These are phyloP conservation scores for Moesziomyces parantarcticus DNA, from an alignment of 1,284 basidiomycete genomes.

Conservation along the genomic window DNA sequence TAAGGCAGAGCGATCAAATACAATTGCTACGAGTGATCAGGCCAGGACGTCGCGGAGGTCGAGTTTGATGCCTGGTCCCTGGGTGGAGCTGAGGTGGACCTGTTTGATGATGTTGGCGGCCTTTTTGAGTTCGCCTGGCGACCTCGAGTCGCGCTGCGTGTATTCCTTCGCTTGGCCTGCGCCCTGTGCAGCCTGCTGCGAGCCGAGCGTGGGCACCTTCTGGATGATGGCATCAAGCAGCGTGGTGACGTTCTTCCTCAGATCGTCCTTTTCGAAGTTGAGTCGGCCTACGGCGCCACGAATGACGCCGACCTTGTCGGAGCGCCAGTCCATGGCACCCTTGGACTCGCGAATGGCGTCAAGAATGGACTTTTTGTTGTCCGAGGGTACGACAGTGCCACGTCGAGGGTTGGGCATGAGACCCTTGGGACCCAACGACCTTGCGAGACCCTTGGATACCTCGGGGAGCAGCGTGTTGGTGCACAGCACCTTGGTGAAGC, in stretches of 20 bases:
- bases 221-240: constrained; percentile 78
- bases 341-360: constrained; percentile 80
- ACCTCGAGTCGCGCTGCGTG: constrained; percentile 19
- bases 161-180: constrained; percentile 39
- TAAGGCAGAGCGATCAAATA: too few relatives aligned
- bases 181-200: constrained; percentile 29
- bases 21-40: constrained; percentile 1
- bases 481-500: constrained; percentile 79
- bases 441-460: constrained; percentile 78
- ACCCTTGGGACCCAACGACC: constrained; percentile 90
- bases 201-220: constrained; percentile 50
- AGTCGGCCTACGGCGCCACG: constrained; percentile 74
- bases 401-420: constrained; percentile 94
- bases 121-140: constrained; percentile 44
- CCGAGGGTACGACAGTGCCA: constrained; percentile 87
- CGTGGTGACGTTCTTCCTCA: constrained; percentile 81
- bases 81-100: constrained; percentile 83
- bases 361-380: constrained; percentile 74
- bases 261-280: constrained; percentile 77
- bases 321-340: constrained; percentile 90
- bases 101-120: constrained; percentile 68
- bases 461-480: constrained; percentile 81
- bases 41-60: constrained; percentile 55
- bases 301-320: constrained; percentile 86
- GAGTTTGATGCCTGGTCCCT: constrained; percentile 84